Evolutionary conservation across 371 early-diverging fungal species (phyloP).

Genomic region (Lichtheimia corymbifera): DNA sequence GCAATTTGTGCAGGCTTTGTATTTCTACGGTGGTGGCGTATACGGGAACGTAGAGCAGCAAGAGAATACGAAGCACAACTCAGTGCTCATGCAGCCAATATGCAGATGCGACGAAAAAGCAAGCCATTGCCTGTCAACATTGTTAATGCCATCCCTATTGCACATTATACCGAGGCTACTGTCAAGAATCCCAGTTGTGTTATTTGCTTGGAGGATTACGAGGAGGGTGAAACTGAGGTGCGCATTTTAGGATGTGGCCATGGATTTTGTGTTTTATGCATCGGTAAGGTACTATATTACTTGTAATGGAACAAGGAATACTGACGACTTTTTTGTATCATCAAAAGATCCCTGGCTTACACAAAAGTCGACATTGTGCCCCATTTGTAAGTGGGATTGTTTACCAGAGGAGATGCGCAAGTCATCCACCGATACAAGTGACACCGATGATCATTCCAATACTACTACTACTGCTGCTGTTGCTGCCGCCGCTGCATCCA

Average conservation of each 20-base stretch:
- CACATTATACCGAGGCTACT: constrained; percentile 16
- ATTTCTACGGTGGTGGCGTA: constrained; percentile 47
- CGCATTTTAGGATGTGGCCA: constrained; percentile 45
- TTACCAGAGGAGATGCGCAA: neutral
- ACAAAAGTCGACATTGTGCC: constrained; percentile 41
- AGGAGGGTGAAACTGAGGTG: constrained; percentile 20
- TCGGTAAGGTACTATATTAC: constrained; percentile 26
- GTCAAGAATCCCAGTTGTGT: constrained; percentile 36
- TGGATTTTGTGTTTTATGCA: constrained; percentile 45
- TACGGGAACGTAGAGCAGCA: constrained; percentile 25
- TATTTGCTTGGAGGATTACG: constrained; percentile 49
- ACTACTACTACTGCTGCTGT: no score
- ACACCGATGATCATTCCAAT: no score
- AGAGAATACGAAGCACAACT: constrained; percentile 13
- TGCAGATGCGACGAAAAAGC: constrained; percentile 27
- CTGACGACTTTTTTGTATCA: neutral
- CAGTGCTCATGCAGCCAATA: constrained; percentile 10
- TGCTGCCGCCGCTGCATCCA: no score
- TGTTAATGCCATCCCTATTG: constrained; percentile 20
- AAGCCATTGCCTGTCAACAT: constrained; percentile 43
- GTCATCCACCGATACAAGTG: no score
- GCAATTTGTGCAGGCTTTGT: constrained; percentile 28
- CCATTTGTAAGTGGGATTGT: constrained; percentile 49
- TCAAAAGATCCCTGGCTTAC: constrained; percentile 41
- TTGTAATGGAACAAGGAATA: neutral